A percentile compares a stretch with the other conserved stretches of the same genome.
Evolutionary conservation across 768 basidiomycete genomes (phyloP).

Genomic region (Hericium coralloides): DNA sequence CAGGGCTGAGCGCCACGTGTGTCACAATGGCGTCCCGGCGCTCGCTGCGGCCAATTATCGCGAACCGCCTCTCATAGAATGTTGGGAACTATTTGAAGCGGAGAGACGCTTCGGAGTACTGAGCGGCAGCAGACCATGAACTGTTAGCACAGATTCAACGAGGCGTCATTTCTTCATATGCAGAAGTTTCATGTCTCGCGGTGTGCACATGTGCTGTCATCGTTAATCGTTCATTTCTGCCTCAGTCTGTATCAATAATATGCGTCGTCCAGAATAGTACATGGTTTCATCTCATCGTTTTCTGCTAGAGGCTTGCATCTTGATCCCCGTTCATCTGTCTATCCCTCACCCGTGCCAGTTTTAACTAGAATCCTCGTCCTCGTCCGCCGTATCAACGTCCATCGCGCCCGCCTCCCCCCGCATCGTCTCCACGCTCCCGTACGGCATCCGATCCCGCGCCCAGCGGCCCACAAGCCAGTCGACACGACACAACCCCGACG

Average conservation of each 20-base stretch:
- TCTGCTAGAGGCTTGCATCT: too few species aligned
- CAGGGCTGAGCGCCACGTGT: not conserved
- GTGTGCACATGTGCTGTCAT: too few species aligned
- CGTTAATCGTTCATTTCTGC: too few species aligned
- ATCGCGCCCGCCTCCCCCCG: slow-evolving; percentile 39
- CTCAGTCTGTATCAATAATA: too few species aligned
- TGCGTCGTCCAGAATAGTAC: too few species aligned
- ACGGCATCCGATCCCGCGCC: slow-evolving; percentile 57
- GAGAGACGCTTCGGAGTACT: not conserved
- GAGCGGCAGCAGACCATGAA: not conserved
- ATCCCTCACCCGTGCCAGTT: not conserved
- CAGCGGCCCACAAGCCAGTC: slow-evolving; percentile 77
- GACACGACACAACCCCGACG: slow-evolving; percentile 77
- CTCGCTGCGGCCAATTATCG: not conserved
- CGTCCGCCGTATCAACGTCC: slow-evolving; percentile 27
- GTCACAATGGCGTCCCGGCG: not conserved
- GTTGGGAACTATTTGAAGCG: not conserved
- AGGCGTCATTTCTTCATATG: not conserved
- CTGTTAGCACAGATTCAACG: not conserved
- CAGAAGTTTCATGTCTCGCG: not conserved
- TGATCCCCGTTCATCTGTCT: too few species aligned
- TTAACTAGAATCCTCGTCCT: slow-evolving; percentile 23
- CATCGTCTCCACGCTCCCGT: slow-evolving; percentile 51
- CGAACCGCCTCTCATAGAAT: not conserved
- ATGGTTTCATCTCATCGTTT: too few species aligned